Evolutionary conservation across 345 rosid species (phyloP), one percentile per base, ranked within the genome.

Genomic region (Populus simonii): DNA sequence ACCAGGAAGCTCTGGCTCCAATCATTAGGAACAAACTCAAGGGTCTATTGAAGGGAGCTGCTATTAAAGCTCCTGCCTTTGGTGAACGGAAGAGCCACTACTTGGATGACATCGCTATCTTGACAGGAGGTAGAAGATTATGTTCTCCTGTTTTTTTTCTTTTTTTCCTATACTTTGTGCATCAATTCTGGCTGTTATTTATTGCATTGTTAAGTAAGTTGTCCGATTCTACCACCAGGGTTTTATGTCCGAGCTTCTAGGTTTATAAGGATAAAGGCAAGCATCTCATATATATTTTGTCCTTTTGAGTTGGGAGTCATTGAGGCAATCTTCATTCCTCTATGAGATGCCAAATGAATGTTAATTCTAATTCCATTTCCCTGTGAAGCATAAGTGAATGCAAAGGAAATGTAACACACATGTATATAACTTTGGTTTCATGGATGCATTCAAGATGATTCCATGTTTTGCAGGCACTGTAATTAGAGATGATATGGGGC

Each of bases 21-120:
- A 79, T 95, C 45, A 89, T 93, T 67, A 90, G 90, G 87, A 95
- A 93, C 88, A 95, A 93, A 80, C 94, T 91, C 68, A 90, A 80
- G 85, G 96, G 99, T 78, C 85, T 83, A 76, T 67, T 93, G 77
- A 92, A 89, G 86, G 97, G 83, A 33, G 99, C 90, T 74, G 99
- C 97, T 66, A 86, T 93, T 59, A 91, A 92, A 86, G 94, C 97
- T 84, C 98, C 99, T 66, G 86, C 98, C 25, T 93, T 92, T 81
- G 96, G 96, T 10, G 96, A 91, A 85, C 90, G 92, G 79, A 95
- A 92, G 89, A 91, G 97, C 84, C 92, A 91, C 80, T 92, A 84
- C 87, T 87, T 95, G 84, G 99, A 95, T 79, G 98, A 93, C 81
- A 90, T 93, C 74, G 96, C 96, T 62, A 85, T 91, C 84, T 84